Conservation (phyloP, 441 rosid species). For the Populus tomentosa region DNA sequence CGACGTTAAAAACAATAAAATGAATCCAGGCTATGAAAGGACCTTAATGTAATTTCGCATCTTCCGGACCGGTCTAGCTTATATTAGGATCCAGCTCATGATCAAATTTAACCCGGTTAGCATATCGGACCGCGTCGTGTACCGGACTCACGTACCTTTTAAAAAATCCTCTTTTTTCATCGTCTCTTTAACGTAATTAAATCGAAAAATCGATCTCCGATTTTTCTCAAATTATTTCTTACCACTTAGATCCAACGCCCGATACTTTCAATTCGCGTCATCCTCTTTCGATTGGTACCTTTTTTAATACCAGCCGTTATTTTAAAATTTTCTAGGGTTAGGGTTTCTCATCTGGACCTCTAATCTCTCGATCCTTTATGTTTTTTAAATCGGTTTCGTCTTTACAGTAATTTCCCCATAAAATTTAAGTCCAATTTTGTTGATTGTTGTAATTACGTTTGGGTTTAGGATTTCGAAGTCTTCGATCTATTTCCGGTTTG, state of each 20-base stretch:
- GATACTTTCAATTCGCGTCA: conserved; percentile 24
- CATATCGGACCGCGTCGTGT: conserved; percentile 36
- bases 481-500: conserved; percentile 19
- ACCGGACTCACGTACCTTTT: conserved; percentile 30
- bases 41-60: conserved; percentile 8
- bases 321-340: conserved; percentile 41
- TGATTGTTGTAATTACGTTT: conserved; percentile 14
- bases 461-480: conserved; percentile 24
- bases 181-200: conserved; percentile 20
- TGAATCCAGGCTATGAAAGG: conserved; percentile 2
- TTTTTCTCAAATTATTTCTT: conserved; percentile 16
- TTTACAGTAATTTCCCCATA: conserved; percentile 3
- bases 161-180: conserved; percentile 8
- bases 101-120: conserved; percentile 36
- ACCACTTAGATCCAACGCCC: conserved; percentile 26
- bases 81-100: conserved; percentile 8
- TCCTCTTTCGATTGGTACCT: conserved; percentile 33
- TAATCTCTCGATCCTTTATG: conserved; percentile 27
- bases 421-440: conserved; percentile 24
- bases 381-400: conserved; percentile 4
- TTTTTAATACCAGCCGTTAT: conserved; percentile 20
- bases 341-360: conserved; percentile 28
- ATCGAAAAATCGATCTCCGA: conserved; percentile 18
- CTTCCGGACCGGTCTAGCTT: conserved; percentile 22
- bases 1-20: background rate